Evolutionary conservation across 1,284 basidiomycete species (phyloP).

Genomic region (Ceratobasidium sp.): DNA sequence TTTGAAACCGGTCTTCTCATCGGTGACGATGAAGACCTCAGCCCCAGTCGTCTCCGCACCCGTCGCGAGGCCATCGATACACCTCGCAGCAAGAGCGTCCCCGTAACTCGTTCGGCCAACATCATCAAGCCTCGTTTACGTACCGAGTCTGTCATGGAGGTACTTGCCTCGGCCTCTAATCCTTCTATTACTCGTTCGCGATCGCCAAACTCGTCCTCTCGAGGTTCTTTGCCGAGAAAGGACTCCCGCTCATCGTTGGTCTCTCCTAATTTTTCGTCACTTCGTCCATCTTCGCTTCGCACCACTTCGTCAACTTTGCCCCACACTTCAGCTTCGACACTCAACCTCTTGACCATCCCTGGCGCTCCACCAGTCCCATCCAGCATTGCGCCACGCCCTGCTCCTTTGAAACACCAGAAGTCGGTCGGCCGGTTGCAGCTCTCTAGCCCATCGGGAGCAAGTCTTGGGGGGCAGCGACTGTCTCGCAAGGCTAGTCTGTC

Average conservation of each 20-base stretch:
- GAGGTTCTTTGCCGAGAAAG: conserved; percentile 54
- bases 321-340: conserved; percentile 22
- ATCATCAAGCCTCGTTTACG: conserved; percentile 35
- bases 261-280: conserved; percentile 40
- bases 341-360: conserved; percentile 36
- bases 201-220: conserved; percentile 63
- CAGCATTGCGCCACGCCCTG: conserved; percentile 27
- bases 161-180: conserved; percentile 41
- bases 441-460: background rate
- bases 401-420: conserved; percentile 49
- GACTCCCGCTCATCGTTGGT: conserved; percentile 36
- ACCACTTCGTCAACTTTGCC: conserved; percentile 8
- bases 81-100: conserved; percentile 39
- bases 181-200: conserved; percentile 40
- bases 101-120: conserved; percentile 34
- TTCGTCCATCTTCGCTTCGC: conserved; percentile 37
- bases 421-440: conserved; percentile 45
- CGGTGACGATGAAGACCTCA: conserved; percentile 81
- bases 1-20: conserved; percentile 85
- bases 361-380: conserved; percentile 40
- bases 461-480: conserved; percentile 20
- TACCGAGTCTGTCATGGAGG: conserved; percentile 44
- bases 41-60: conserved; percentile 70
- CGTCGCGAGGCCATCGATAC: conserved; percentile 25
- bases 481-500: conserved; percentile 48